These are phyloP conservation scores for Vaccinium vitisidaea DNA, from an alignment of 148 eudicot species.

Conservation along the genomic window DNA sequence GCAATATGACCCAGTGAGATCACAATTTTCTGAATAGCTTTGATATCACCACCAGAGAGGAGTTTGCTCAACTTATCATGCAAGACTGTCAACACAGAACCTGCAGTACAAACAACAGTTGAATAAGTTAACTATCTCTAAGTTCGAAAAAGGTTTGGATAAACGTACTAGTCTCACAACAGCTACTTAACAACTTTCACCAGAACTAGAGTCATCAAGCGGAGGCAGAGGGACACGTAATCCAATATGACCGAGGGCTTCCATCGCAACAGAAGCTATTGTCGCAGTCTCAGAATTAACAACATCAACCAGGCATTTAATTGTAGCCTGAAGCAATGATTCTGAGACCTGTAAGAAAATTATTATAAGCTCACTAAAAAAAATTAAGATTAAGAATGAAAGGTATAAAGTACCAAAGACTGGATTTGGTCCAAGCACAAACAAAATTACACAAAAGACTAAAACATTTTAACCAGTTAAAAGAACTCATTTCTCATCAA, in stretches of 20 bases:
- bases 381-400: slow-evolving; percentile 4
- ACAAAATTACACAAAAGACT: background rate
- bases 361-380: slow-evolving; percentile 6
- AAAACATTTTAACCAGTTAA: background rate
- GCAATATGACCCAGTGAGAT: slow-evolving; percentile 86
- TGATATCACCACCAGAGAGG: slow-evolving; percentile 74
- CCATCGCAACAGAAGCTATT: slow-evolving; percentile 88
- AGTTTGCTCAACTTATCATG: slow-evolving; percentile 71
- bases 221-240: slow-evolving; percentile 60
- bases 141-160: background rate
- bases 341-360: slow-evolving; percentile 52
- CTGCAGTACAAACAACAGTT: slow-evolving; percentile 39
- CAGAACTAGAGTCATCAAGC: slow-evolving; percentile 54
- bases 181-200: slow-evolving; percentile 32
- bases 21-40: slow-evolving; percentile 74
- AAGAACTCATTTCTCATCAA: background rate
- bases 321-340: slow-evolving; percentile 47
- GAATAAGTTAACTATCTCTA: slow-evolving; percentile 6
- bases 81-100: slow-evolving; percentile 48
- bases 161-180: background rate
- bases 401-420: background rate
- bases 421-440: background rate
- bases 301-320: slow-evolving; percentile 65
- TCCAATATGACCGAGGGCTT: slow-evolving; percentile 89
- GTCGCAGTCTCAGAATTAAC: slow-evolving; percentile 66